Evolutionary conservation across 2,329 filamentous ascomycete genomes (phyloP).

Genomic region (Cryphonectria nitschkei): DNA sequence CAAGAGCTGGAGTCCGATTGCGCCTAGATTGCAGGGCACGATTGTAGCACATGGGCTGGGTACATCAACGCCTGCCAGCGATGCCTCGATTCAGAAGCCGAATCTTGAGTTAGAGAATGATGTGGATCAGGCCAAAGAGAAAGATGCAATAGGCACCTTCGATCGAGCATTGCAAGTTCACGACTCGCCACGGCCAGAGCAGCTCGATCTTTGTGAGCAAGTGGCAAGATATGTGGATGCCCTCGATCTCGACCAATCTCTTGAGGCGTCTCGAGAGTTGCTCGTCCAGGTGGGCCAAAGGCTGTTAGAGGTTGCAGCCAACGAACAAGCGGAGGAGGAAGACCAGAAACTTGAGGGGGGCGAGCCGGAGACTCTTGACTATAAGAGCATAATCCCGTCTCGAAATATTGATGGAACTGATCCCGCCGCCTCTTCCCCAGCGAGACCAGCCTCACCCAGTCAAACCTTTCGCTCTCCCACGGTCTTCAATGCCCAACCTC

Average conservation of each 20-base stretch:
- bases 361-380: constrained; percentile 26
- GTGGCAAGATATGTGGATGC: constrained; percentile 4
- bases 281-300: constrained; percentile 3
- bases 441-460: neutral
- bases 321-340: neutral
- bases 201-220: neutral
- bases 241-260: neutral
- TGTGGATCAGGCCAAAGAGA: neutral
- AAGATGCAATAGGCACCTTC: neutral
- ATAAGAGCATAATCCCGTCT: neutral
- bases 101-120: neutral
- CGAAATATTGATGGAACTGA: neutral
- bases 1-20: constrained; percentile 34
- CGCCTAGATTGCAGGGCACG: constrained; percentile 22
- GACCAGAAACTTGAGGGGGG: neutral
- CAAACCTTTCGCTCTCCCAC: neutral
- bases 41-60: constrained; percentile 26
- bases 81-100: constrained; percentile 18
- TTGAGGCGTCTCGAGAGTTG: neutral
- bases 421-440: too few species aligned
- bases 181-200: neutral
- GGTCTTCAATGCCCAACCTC: constrained; percentile 37
- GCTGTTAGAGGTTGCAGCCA: constrained; percentile 4
- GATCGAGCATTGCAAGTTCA: neutral
- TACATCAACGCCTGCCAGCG: constrained; percentile 32